Conservation (phyloP, 139 green algal species). For the Closterium sp. region DNA sequence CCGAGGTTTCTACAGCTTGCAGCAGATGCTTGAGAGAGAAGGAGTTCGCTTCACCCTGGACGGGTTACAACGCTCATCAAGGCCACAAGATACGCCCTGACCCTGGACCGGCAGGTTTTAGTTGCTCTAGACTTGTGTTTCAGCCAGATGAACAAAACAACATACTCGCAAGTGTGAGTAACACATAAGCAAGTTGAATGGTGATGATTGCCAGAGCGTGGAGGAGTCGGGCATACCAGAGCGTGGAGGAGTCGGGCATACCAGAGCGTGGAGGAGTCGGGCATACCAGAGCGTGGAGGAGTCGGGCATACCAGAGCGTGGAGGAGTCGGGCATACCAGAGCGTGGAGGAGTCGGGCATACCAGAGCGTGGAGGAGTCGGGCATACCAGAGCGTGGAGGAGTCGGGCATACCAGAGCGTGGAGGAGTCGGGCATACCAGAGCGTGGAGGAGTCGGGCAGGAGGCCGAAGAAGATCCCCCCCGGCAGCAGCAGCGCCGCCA, state of each 20-base stretch:
- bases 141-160: no score
- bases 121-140: no score
- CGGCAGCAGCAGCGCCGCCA: slow-evolving; percentile 29
- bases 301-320: neutral
- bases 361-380: neutral
- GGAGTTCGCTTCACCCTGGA: no score
- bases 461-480: slow-evolving; percentile 41
- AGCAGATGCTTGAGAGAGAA: no score
- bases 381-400: neutral
- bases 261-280: neutral
- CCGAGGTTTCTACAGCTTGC: no score
- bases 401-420: neutral
- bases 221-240: neutral
- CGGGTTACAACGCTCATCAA: no score
- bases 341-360: neutral
- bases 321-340: neutral
- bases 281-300: neutral
- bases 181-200: no score
- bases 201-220: no score
- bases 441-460: slow-evolving; percentile 41
- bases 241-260: neutral
- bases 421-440: slow-evolving; percentile 24
- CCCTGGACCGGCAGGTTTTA: no score
- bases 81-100: no score
- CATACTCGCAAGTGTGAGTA: no score